Conservation (phyloP, 371 early-diverging fungal genomes). For the Apophysomyces sp. region DNA sequence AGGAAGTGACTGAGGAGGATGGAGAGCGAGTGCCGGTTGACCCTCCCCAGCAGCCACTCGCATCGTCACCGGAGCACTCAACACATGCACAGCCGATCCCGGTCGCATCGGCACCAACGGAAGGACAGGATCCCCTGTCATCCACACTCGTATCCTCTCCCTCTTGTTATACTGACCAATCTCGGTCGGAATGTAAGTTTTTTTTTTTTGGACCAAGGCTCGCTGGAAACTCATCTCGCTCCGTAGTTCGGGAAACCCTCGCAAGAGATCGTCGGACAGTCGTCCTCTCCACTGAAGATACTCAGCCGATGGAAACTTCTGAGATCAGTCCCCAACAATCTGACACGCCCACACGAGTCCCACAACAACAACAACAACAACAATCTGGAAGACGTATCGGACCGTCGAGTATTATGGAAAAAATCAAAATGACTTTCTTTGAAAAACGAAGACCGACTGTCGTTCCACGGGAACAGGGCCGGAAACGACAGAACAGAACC, state of each 20-base stretch:
- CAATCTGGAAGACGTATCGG: conserved; percentile 16
- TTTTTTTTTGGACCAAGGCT: neutral
- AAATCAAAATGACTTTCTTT: conserved; percentile 39
- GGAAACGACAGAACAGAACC: conserved; percentile 19
- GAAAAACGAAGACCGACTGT: conserved; percentile 37
- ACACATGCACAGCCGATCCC: neutral
- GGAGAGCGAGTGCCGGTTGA: neutral
- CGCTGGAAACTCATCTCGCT: neutral
- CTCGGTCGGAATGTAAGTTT: conserved; percentile 1
- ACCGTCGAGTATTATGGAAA: conserved; percentile 27
- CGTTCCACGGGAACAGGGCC: conserved; percentile 5
- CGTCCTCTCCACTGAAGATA: conserved; percentile 8
- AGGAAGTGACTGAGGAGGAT: conserved; percentile 5
- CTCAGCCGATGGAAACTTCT: neutral
- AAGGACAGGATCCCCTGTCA: conserved; percentile 1
- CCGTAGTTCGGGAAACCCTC: conserved; percentile 13
- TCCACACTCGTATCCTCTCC: neutral
- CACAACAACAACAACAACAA: conserved; percentile 1
- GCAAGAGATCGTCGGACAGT: conserved; percentile 26
- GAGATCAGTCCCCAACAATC: neutral
- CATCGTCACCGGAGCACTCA: conserved; percentile 4
- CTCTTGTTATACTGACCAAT: neutral
- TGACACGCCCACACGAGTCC: neutral
- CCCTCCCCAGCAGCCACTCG: conserved; percentile 1
- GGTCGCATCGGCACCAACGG: neutral